Percentiles rank a stretch among this genome's conserved stretches.
These are phyloP conservation scores for Pholiota microspora DNA, from an alignment of 768 basidiomycete species.

Conservation along the genomic window DNA sequence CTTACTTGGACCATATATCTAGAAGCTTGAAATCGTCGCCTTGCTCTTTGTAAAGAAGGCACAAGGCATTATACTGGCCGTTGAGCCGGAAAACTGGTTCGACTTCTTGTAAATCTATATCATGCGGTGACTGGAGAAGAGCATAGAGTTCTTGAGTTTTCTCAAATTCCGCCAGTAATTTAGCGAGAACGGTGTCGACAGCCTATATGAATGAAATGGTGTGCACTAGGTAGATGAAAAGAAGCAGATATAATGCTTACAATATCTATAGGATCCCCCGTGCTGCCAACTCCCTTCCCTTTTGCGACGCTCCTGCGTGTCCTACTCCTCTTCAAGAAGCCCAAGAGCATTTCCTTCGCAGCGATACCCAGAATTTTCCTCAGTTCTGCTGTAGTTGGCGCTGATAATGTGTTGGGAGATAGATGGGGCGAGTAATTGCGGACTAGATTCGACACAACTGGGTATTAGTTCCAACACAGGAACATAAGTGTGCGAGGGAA, in stretches of 20 bases:
- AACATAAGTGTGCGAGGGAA: slow-evolving; percentile 25
- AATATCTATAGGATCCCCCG: slow-evolving; percentile 21
- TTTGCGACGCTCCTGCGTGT: slow-evolving; percentile 39
- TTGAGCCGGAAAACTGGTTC: slow-evolving; percentile 51
- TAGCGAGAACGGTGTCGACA: slow-evolving; percentile 81
- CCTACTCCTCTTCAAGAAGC: slow-evolving; percentile 63
- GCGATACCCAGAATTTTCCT: slow-evolving; percentile 58
- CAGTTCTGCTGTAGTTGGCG: slow-evolving; percentile 71
- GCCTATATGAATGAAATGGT: slow-evolving; percentile 39
- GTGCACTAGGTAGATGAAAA: not conserved
- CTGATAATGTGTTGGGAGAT: slow-evolving; percentile 60
- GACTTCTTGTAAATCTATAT: slow-evolving; percentile 58
- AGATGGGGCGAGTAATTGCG: slow-evolving; percentile 90
- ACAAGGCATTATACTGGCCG: slow-evolving; percentile 60
- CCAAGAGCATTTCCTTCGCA: slow-evolving; percentile 74
- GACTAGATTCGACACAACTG: slow-evolving; percentile 89
- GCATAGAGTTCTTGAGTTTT: slow-evolving; percentile 61
- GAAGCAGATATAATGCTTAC: slow-evolving; percentile 12
- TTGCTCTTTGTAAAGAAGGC: slow-evolving; percentile 54
- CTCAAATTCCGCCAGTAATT: slow-evolving; percentile 62
- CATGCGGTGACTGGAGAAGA: slow-evolving; percentile 54
- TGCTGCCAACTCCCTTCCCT: slow-evolving; percentile 19
- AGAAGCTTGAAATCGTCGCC: slow-evolving; percentile 63
- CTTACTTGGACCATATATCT: slow-evolving; percentile 67
- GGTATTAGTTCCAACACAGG: slow-evolving; percentile 65